Percentiles rank a stretch among this genome's conserved stretches.
These are phyloP conservation scores for Vigna unguiculata DNA, from an alignment of 306 rosid genomes.

Conservation along the genomic window DNA sequence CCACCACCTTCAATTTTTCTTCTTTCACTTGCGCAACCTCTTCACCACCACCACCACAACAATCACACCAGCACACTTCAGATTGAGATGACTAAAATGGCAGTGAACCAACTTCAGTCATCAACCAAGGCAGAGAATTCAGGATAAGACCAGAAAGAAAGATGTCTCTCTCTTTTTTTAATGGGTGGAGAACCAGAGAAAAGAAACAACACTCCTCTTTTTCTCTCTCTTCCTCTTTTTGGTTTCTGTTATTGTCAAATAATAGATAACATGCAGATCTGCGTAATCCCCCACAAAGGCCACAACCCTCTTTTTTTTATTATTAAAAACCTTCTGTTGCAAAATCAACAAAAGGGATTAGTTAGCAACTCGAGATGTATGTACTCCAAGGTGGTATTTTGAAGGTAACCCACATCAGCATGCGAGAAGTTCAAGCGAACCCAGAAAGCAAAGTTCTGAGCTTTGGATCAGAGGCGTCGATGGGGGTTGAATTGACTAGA, in stretches of 20 bases:
- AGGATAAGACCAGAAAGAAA: slow-evolving; percentile 38
- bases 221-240: neutral
- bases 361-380: neutral
- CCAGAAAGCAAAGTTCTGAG: slow-evolving; percentile 15
- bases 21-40: neutral
- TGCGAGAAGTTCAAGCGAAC: neutral
- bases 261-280: slow-evolving; percentile 49
- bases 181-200: neutral
- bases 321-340: neutral
- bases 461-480: slow-evolving; percentile 26
- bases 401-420: neutral
- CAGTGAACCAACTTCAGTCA: slow-evolving; percentile 12
- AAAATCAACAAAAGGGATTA: slow-evolving; percentile 20
- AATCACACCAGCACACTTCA: neutral
- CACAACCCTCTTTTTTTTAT: neutral
- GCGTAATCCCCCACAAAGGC: slow-evolving; percentile 30
- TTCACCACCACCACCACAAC: neutral
- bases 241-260: slow-evolving; percentile 21
- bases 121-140: slow-evolving; percentile 22
- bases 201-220: neutral
- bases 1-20: slow-evolving; percentile 4
- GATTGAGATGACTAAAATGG: slow-evolving; percentile 24
- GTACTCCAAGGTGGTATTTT: slow-evolving; percentile 1
- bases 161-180: neutral
- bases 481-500: slow-evolving; percentile 20